Conservation (phyloP, 176 grass and related monocot species). For the Carex pumila region DNA sequence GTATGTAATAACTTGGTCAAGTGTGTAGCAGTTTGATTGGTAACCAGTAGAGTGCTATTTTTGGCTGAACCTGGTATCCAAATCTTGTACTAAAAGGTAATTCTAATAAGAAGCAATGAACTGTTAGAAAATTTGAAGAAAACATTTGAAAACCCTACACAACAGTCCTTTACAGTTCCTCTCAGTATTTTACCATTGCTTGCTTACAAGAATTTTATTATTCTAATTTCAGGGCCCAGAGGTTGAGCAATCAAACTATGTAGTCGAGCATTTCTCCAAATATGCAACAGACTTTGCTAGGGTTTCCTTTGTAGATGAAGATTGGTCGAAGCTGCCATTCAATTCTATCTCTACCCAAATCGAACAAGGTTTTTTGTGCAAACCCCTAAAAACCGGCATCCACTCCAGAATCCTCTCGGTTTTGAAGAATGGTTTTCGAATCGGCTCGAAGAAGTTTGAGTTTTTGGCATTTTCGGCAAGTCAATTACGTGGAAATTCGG, state of each 20-base stretch:
- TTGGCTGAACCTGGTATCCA: not conserved
- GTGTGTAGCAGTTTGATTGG: not conserved
- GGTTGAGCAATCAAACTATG: conserved; percentile 81
- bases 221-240: conserved; percentile 69
- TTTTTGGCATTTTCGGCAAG: conserved; percentile 98
- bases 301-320: conserved; percentile 94
- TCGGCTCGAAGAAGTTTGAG: conserved; percentile 78
- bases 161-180: not conserved
- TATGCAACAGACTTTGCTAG: conserved; percentile 86
- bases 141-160: not conserved
- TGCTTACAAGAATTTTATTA: not conserved
- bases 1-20: not conserved
- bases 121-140: not conserved
- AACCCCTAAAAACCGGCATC: conserved; percentile 65
- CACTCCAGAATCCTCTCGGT: conserved; percentile 71
- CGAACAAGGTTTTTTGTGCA: conserved; percentile 53
- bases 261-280: conserved; percentile 51
- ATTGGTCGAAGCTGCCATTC: conserved; percentile 81
- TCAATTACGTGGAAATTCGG: conserved; percentile 82
- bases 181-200: not conserved
- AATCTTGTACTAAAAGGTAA: not conserved
- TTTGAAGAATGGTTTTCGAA: conserved; percentile 67
- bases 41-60: not conserved
- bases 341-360: conserved; percentile 61
- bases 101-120: not conserved